Conservation (phyloP, 1,284 basidiomycete genomes). For the Ceratobasidium sp. region DNA sequence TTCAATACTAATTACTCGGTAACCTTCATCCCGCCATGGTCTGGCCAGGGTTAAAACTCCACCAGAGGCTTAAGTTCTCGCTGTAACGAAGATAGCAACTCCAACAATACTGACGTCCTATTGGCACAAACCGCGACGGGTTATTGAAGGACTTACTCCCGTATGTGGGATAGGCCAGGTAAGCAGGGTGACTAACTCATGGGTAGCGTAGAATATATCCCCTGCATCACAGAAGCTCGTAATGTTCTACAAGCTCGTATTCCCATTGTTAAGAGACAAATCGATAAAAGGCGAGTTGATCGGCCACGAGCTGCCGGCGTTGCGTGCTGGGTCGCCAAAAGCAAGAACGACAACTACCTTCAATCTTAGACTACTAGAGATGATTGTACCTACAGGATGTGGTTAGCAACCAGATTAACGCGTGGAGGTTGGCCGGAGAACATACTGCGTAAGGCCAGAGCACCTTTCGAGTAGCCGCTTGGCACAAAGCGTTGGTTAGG, state of each 20-base stretch:
- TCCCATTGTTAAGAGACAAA: conserved; percentile 37
- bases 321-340: conserved; percentile 33
- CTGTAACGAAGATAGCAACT: conserved; percentile 7
- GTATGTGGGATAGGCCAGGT: conserved; percentile 16
- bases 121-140: neutral
- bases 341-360: conserved; percentile 16
- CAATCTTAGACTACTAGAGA: neutral
- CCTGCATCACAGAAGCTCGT: conserved; percentile 39
- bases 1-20: no score
- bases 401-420: neutral
- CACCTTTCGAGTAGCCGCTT: conserved; percentile 41
- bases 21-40: no score
- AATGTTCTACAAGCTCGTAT: conserved; percentile 35
- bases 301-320: conserved; percentile 13
- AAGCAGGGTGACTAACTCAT: conserved; percentile 2
- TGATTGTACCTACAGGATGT: neutral
- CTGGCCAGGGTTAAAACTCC: neutral
- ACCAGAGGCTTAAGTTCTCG: neutral
- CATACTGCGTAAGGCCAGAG: conserved; percentile 17
- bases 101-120: neutral
- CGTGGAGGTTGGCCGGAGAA: neutral
- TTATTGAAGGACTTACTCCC: conserved; percentile 19
- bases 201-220: conserved; percentile 20
- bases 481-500: conserved; percentile 35
- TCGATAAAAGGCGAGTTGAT: conserved; percentile 40